Percentiles rank a stretch among this genome's conserved stretches.
These are phyloP conservation scores for Scleroderma citrinum DNA, from an alignment of 768 basidiomycete genomes.

Conservation along the genomic window DNA sequence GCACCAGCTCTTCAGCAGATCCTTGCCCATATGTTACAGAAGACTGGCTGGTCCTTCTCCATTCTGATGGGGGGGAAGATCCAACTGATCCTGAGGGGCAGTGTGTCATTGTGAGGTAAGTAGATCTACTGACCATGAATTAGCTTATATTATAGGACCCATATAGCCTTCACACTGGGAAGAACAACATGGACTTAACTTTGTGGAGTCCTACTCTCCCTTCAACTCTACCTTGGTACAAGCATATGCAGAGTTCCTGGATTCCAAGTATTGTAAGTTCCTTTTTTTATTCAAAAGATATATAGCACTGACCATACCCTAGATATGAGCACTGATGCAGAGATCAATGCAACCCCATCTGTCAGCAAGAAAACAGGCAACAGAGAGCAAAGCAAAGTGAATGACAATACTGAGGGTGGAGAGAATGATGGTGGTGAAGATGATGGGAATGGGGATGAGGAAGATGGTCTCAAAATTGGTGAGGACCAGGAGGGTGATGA, in stretches of 20 bases:
- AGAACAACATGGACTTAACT: no score
- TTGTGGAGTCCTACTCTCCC: not conserved
- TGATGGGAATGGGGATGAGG: not conserved
- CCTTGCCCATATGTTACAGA: not conserved
- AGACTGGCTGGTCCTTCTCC: conserved; percentile 1
- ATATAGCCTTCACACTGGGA: no score
- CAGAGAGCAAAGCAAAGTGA: no score
- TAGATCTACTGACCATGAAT: no score
- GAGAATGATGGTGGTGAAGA: no score
- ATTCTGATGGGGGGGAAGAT: conserved; percentile 5
- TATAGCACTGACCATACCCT: no score
- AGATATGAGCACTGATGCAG: no score
- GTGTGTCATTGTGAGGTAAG: conserved; percentile 1
- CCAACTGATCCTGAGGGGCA: not conserved
- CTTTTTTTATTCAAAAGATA: no score
- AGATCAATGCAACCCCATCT: no score
- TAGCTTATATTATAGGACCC: no score
- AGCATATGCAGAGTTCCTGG: not conserved
- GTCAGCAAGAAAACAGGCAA: no score
- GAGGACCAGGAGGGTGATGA: not conserved
- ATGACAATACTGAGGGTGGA: no score
- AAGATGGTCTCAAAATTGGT: not conserved
- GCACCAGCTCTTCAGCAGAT: not conserved
- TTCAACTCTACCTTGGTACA: not conserved
- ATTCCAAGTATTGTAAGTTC: not conserved